Evolutionary conservation across 176 grass and related monocot genomes (phyloP), one percentile per base, ranked within the genome.

Genomic region (Tillandsia fasciculata): DNA sequence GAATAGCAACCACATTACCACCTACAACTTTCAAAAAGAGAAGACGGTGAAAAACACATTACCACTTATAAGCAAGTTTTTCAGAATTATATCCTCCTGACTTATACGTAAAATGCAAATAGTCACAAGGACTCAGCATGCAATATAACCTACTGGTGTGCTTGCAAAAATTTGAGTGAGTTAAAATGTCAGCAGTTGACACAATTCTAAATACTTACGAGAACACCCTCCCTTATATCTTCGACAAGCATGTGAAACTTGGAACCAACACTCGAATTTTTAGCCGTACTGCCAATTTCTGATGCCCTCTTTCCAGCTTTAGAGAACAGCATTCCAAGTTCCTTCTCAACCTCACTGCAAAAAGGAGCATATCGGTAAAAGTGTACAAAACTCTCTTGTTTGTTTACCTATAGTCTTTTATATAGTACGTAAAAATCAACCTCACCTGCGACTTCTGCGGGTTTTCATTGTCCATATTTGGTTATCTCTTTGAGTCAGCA

Each of bases 401-500:
- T 49, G 13, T 5, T 65, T 8, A 73, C 51, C 33, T 42, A 33
- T 5, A 70, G 2, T 51, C 54, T 58, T 13, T 29, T 64, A 64
- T 29, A 63, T 26, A 2, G 64, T 23, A 64, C 22, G 73, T 42
- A 58, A 56, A 69, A 69, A 4, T 22, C 58, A 81, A 26, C 79
- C 54, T 75, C 9, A 97, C 94, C 84, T 83, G 71, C 87, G 84
- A 61, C 26, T 87, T 72, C 74, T 80, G 3, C 94, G 81, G 9
- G 94, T 97, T 87, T 97, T 97, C 94, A 97, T 97, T 28, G 94
- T 97, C 82, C 89, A 97, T 76, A 97, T 71, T 73, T 82, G 77
- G 49, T 90, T 90, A 70, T 97, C 84, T 33, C 80, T 90, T 81
- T 88, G 91, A 26, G 94, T 86, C 52, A 97, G 75, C 9, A 97